Conservation (phyloP, 73 alveolate genomes). For the Stentor roeselii region DNA sequence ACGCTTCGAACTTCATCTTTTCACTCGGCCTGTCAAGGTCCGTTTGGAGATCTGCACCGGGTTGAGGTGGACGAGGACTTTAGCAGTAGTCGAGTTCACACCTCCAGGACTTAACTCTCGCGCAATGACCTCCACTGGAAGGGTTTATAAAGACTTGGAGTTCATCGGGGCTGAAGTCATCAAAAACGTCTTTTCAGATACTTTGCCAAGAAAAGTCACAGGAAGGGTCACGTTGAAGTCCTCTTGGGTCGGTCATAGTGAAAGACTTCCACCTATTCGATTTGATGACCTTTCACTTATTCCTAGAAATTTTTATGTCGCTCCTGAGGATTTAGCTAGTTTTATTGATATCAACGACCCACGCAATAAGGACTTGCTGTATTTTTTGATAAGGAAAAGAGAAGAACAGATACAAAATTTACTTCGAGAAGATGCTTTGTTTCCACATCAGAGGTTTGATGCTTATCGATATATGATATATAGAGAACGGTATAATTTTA, state of each 20-base stretch:
- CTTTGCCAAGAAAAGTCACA: slow-evolving; percentile 31
- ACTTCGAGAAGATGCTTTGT: slow-evolving; percentile 73
- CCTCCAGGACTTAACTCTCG: slow-evolving; percentile 94
- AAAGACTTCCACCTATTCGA: slow-evolving; percentile 93
- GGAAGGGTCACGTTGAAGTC: slow-evolving; percentile 85
- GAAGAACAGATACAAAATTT: slow-evolving; percentile 67
- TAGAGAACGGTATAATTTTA: slow-evolving; percentile 54
- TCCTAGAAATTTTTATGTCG: slow-evolving; percentile 59
- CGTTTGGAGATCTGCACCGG: slow-evolving; percentile 72
- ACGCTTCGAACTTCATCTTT: slow-evolving; percentile 76
- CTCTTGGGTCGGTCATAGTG: slow-evolving; percentile 98
- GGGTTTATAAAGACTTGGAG: slow-evolving; percentile 74
- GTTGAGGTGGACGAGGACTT: slow-evolving; percentile 54
- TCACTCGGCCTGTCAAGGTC: slow-evolving; percentile 93
- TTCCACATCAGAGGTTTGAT: slow-evolving; percentile 54
- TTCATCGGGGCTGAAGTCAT: slow-evolving; percentile 43
- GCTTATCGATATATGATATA: slow-evolving; percentile 69
- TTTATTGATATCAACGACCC: slow-evolving; percentile 97
- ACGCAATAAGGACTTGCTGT: slow-evolving; percentile 80
- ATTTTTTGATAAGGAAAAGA: slow-evolving; percentile 68
- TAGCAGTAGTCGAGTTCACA: slow-evolving; percentile 83
- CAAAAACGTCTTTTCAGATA: not conserved
- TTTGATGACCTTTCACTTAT: slow-evolving; percentile 65
- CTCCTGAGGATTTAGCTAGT: slow-evolving; percentile 55
- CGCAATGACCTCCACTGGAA: slow-evolving; percentile 90